Conservation (phyloP, 169 alveolate genomes). For the Sarcocystis neurona region DNA sequence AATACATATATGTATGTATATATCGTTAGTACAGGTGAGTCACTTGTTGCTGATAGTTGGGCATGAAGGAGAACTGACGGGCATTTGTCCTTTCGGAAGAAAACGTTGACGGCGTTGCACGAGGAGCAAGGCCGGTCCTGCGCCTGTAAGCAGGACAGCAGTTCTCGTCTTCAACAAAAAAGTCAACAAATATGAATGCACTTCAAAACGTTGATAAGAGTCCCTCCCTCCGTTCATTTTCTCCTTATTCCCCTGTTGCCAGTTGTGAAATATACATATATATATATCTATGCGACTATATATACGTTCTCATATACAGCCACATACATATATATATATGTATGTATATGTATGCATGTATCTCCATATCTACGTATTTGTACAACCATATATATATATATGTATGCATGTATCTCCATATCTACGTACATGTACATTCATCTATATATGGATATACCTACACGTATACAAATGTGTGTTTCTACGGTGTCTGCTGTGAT, state of each 20-base stretch:
- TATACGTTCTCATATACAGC: neutral
- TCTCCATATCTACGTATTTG: neutral
- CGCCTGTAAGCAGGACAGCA: neutral
- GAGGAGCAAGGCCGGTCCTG: constrained; percentile 20
- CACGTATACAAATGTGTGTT: neutral
- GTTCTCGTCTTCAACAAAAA: too few relatives aligned
- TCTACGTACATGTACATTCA: neutral
- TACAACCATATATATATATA: too few relatives aligned
- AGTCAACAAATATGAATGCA: neutral
- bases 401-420: neutral
- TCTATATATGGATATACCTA: too few relatives aligned
- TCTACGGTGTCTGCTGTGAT: neutral
- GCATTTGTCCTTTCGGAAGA: constrained; percentile 3
- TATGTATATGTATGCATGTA: neutral
- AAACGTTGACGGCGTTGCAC: constrained; percentile 23
- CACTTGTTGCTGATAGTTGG: neutral
- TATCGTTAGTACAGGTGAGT: neutral
- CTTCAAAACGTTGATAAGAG: neutral
- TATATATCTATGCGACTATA: neutral
- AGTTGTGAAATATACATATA: neutral
- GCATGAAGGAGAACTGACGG: neutral
- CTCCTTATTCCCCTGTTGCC: neutral
- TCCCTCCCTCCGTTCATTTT: neutral
- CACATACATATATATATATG: neutral
- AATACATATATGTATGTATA: neutral